Base-by-base conservation (phyloP, 352 stramenopile species). In the Blastocystis sp. region DNA sequence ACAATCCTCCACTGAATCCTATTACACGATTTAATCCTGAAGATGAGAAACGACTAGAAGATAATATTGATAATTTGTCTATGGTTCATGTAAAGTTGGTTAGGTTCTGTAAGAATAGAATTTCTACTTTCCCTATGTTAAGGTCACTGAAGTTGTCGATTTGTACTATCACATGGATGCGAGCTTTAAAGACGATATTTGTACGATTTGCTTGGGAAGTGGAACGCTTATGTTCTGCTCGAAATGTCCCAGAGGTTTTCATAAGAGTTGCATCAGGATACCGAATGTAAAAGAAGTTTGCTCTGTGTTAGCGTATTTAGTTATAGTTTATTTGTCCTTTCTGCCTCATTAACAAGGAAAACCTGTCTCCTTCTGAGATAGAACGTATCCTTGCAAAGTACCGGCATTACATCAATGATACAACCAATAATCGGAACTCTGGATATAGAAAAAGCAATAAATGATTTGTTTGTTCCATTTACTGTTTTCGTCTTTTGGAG, bases 311-410 rank as follows among this genome's bases (percentile, higher is more conserved):
- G 22, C 27, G 4, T 33, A 0, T 6, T 56, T 17, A 57, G 17
- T 6, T 27, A 15, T 81, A 81, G 70, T 81, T 81, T 81, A 64
- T 81, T 17, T 81, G 70, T 81, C 70, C 70, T 24, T 81, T 81
- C 27, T 81, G 70, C 22, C 70, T 81, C 24, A 54, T 81, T 27
- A 56, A 81, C 6, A 30, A 27, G 44, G 70, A 81, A n/a, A n/a
- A 22, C 13, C 24, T 81, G 15, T 64, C 70, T 24, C 27, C 70
- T 40, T 42, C 37, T 13, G 70, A 81, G 17, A 81, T 81, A 13
- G 70, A 81, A 11, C 37, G 70, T 7, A 44, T 62, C 0, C 17
- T 51, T 17, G 13, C 70, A 6, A 81, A 81, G 70, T 81, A 64
- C 48, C 22, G 51, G 4, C n/a, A 35, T 7, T 81, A 70, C 15